These are phyloP conservation scores for Mesostigma viride DNA, from an alignment of 139 green algal species.

Conservation along the genomic window DNA sequence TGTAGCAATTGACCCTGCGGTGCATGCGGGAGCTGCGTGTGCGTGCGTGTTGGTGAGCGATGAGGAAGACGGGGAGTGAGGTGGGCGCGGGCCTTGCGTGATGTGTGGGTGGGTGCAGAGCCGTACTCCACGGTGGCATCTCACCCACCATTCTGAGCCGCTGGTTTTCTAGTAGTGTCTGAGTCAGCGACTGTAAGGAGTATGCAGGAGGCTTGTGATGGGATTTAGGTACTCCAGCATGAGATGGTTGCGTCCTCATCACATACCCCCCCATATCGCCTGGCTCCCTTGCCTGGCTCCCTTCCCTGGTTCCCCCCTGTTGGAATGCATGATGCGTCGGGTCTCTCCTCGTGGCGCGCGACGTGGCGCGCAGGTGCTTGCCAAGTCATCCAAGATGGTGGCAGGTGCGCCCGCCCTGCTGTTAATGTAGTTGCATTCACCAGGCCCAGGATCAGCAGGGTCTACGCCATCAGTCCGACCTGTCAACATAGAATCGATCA, in stretches of 20 bases:
- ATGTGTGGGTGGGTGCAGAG: too few species aligned
- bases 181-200: not conserved
- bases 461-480: conserved; percentile 1
- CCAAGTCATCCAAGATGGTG: conserved; percentile 95
- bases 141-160: too few species aligned
- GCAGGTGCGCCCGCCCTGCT: conserved; percentile 28
- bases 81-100: too few species aligned
- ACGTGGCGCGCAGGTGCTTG: conserved; percentile 62
- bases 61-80: too few species aligned
- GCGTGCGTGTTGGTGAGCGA: too few species aligned
- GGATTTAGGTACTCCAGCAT: not conserved
- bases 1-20: too few species aligned
- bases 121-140: too few species aligned
- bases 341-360: not conserved
- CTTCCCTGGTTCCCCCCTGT: not conserved
- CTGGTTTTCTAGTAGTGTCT: not conserved
- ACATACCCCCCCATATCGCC: not conserved
- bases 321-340: not conserved
- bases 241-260: not conserved
- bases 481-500: not conserved
- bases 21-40: too few species aligned
- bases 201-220: not conserved
- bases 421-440: not conserved
- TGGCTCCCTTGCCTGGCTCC: not conserved
- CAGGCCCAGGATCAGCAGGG: not conserved